phyloP scores from a whole-genome alignment of 1,139 yeast genomes.

The Kodamaea anthophila region DNA sequence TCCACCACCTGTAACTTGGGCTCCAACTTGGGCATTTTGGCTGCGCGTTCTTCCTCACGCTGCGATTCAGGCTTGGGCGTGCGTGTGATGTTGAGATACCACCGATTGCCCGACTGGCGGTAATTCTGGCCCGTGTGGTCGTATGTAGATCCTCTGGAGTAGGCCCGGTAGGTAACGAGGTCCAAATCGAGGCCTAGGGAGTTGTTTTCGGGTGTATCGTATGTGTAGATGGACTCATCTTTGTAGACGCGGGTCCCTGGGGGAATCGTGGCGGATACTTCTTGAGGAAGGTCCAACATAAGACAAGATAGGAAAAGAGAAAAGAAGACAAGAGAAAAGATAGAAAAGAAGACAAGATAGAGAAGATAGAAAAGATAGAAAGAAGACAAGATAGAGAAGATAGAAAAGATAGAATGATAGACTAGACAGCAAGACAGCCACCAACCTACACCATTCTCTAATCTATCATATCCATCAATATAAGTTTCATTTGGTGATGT shows the following conservation, averaged over 20 bases:
- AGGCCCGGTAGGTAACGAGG: slow-evolving; percentile 58
- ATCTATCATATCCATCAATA: no score
- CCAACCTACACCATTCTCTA: no score
- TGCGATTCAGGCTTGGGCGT: slow-evolving; percentile 33
- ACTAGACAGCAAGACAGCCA: no score
- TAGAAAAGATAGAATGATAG: neutral
- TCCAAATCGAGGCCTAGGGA: slow-evolving; percentile 67
- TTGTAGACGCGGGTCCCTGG: slow-evolving; percentile 46
- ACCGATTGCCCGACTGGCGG: slow-evolving; percentile 43
- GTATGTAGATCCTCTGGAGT: slow-evolving; percentile 40
- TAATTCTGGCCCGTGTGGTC: slow-evolving; percentile 54
- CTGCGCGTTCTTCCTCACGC: slow-evolving; percentile 28
- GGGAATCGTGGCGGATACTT: slow-evolving; percentile 16
- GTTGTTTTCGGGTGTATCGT: slow-evolving; percentile 63
- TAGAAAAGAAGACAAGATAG: neutral
- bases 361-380: neutral
- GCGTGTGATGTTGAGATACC: slow-evolving; percentile 54
- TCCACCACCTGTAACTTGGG: slow-evolving; percentile 58
- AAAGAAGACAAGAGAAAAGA: neutral
- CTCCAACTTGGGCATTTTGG: slow-evolving; percentile 55
- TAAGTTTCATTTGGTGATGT: no score
- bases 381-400: neutral
- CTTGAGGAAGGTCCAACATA: slow-evolving; percentile 16
- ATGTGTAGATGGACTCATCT: slow-evolving; percentile 80
- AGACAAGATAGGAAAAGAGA: neutral